These are phyloP conservation scores for Aegilops bicornis DNA, from an alignment of 176 grass and related monocot genomes.

Conservation along the genomic window DNA sequence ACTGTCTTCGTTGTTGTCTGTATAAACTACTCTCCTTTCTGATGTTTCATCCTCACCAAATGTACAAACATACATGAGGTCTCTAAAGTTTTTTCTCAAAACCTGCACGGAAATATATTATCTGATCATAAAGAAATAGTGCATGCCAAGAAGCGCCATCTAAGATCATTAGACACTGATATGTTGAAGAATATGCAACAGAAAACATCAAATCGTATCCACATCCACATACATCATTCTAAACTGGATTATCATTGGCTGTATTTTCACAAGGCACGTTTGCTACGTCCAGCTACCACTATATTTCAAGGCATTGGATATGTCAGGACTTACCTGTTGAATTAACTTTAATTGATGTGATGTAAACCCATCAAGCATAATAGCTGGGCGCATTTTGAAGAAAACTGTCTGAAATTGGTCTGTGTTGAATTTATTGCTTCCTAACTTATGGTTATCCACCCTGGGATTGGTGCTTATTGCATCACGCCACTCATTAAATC, in stretches of 20 bases:
- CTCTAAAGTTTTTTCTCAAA: conserved; percentile 71
- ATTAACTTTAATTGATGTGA: conserved; percentile 84
- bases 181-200: conserved; percentile 3
- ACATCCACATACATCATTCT: conserved; percentile 1
- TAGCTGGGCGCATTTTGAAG: conserved; percentile 79
- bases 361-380: conserved; percentile 71
- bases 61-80: conserved; percentile 69
- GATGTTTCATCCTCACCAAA: conserved; percentile 44
- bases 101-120: conserved; percentile 48
- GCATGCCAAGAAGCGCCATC: background rate
- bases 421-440: conserved; percentile 23
- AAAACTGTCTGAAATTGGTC: conserved; percentile 71
- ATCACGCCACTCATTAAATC: conserved; percentile 67
- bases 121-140: conserved; percentile 27
- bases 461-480: conserved; percentile 44
- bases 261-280: background rate
- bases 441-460: conserved; percentile 30
- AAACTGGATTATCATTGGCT: background rate
- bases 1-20: conserved; percentile 60
- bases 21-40: conserved; percentile 78
- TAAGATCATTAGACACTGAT: background rate
- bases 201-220: background rate
- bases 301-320: conserved; percentile 9
- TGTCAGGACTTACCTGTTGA: conserved; percentile 56
- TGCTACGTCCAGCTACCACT: background rate